Percentiles rank a stretch among this genome's conserved stretches.
phyloP scores from a whole-genome alignment of 192 early-diverging fungal genomes.

The Umbelopsis sp. region DNA sequence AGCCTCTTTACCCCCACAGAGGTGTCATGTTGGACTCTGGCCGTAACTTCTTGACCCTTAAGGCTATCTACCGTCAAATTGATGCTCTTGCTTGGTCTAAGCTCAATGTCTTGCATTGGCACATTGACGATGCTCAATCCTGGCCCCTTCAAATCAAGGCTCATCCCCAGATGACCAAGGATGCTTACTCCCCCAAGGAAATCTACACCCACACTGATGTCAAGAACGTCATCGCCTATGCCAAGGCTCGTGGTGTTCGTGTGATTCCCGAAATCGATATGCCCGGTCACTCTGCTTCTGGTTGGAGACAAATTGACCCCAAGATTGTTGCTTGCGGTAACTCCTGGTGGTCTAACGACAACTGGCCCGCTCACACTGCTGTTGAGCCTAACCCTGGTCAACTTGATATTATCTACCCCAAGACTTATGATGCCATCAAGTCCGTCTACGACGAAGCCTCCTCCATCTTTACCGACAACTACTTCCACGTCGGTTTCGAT shows the following conservation, averaged over 20 bases:
- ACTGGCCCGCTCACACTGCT: constrained; percentile 49
- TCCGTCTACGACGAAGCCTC: constrained; percentile 63
- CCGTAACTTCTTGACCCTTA: constrained; percentile 62
- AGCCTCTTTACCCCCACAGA: constrained; percentile 59
- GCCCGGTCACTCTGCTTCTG: constrained; percentile 69
- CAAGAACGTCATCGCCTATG: constrained; percentile 65
- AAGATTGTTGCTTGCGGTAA: constrained; percentile 44
- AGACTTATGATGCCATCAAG: constrained; percentile 59
- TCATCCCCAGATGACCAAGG: constrained; percentile 62
- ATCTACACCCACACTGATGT: constrained; percentile 73
- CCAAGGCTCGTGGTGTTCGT: constrained; percentile 67
- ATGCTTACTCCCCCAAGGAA: constrained; percentile 62
- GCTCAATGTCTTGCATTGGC: constrained; percentile 76
- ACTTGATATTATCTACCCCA: constrained; percentile 61
- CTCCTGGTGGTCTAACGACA: constrained; percentile 41
- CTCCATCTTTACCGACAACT: constrained; percentile 63
- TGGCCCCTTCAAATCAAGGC: constrained; percentile 63
- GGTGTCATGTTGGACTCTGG: constrained; percentile 67
- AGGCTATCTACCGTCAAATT: constrained; percentile 58
- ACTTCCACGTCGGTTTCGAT: constrained; percentile 73
- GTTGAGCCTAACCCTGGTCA: constrained; percentile 81
- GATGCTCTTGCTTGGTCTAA: constrained; percentile 78
- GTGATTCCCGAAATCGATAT: constrained; percentile 88
- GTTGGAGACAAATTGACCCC: constrained; percentile 24
- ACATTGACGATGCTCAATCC: constrained; percentile 68